Evolutionary conservation across 202 grass and related monocot species (phyloP), one percentile per base, ranked within the genome.

Genomic region (Musa balbisiana): DNA sequence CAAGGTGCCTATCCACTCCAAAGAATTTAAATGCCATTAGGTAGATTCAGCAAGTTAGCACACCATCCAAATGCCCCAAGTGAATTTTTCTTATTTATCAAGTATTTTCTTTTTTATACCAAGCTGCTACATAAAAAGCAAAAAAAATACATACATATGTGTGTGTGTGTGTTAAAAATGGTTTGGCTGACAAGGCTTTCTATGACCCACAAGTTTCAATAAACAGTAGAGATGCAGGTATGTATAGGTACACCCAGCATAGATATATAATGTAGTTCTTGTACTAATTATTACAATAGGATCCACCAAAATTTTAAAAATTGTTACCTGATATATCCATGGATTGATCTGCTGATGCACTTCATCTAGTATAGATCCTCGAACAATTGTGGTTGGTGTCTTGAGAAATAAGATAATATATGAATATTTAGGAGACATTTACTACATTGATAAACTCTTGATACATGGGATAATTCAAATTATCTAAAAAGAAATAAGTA

Each of bases 261-360:
- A 70, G 9, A 49, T 33, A 11, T 20, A 0, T 70, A 49, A 21
- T 70, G 17, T 70, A 3, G 17, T 70, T 70, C 49, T 70, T 21
- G 43, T 70, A 52, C 19, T 67, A 14, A 55, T 73, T 71, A 50
- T 64, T 75, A 75, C 64, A 62, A 79, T 69, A 59, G 72, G 67
- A 80, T 68, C 55, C 76, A 11, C 10, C 81, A 67, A 79, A 60
- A 2, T 55, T 72, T 51, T 77, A 65, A 12, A 70, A 73, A 80
- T 69, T 77, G 9, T 33, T 55, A 93, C 93, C 93, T 97, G 88
- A 86, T 91, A 87, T 86, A 93, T 97, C 93, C 93, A 97, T 84
- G 93, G 84, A 91, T 91, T 93, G 71, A 97, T 97, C 73, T 87
- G 88, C 77, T 84, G 86, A 76, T 93, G 88, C 67, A 97, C 86